These are phyloP conservation scores for Pyrrhoderma lamaoense DNA, from an alignment of 1,284 basidiomycete species.

Conservation along the genomic window DNA sequence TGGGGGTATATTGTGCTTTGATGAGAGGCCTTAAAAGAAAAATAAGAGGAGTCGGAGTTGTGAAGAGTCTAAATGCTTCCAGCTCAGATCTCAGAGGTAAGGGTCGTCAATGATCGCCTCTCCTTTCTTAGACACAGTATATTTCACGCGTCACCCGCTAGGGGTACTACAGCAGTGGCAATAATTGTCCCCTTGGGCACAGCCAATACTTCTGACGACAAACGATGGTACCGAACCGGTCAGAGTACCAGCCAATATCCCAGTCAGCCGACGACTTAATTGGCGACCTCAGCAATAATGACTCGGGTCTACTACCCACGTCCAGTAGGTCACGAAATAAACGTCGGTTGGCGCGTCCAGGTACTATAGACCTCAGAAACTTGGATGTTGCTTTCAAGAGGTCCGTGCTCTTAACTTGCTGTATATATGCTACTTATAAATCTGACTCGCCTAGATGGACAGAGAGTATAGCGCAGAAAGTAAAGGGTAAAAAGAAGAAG, in stretches of 20 bases:
- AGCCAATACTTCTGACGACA: too few relatives aligned
- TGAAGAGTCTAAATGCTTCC: too few relatives aligned
- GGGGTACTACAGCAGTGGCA: too few relatives aligned
- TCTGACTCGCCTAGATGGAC: constrained; percentile 52
- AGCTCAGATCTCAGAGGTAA: too few relatives aligned
- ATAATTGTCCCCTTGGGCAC: too few relatives aligned
- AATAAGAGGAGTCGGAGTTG: not conserved
- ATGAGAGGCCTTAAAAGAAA: not conserved
- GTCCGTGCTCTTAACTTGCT: constrained; percentile 28
- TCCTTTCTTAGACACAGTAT: too few relatives aligned
- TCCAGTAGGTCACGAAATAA: constrained; percentile 29
- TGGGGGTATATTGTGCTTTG: not conserved
- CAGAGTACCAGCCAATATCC: constrained; percentile 62
- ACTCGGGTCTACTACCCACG: constrained; percentile 29
- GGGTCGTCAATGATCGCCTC: too few relatives aligned
- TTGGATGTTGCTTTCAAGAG: constrained; percentile 77
- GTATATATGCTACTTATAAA: not conserved
- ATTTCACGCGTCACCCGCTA: too few relatives aligned
- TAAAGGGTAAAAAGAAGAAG: constrained; percentile 71
- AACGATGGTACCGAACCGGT: constrained; percentile 39
- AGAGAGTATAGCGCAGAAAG: constrained; percentile 74
- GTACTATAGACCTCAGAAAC: constrained; percentile 67
- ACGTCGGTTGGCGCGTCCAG: constrained; percentile 45
- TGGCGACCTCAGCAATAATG: constrained; percentile 27
- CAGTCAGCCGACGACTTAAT: constrained; percentile 52